Evolutionary conservation across 2,329 filamentous ascomycete genomes (phyloP).

Genomic region (Magnaporthiopsis incrustans): DNA sequence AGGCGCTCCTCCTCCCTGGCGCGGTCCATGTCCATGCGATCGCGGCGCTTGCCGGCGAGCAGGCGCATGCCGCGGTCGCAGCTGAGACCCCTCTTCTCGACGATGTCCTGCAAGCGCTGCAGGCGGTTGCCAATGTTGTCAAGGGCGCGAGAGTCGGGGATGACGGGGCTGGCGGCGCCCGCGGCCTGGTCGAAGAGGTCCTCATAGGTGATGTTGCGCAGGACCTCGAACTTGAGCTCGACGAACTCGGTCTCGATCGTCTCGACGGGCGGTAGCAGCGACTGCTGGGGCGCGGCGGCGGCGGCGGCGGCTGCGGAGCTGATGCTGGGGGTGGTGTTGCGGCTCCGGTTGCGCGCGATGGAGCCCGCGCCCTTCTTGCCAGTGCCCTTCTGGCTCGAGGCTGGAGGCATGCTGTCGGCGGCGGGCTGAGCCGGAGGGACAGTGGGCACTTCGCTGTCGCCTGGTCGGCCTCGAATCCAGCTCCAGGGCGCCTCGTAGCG

Average conservation of each 20-base stretch:
- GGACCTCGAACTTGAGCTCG: conserved; percentile 51
- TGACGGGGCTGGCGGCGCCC: conserved; percentile 39
- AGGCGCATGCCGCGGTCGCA: conserved; percentile 70
- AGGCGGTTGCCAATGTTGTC: conserved; percentile 58
- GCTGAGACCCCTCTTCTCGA: conserved; percentile 57
- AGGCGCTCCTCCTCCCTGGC: conserved; percentile 42
- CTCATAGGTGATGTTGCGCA: conserved; percentile 56
- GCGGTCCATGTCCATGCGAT: conserved; percentile 41
- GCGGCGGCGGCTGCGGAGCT: conserved; percentile 2
- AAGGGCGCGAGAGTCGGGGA: conserved; percentile 56
- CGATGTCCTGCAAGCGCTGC: conserved; percentile 54
- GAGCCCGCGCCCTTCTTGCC: conserved; percentile 57
- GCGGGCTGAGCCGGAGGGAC: background rate
- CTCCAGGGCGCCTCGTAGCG: too few species aligned
- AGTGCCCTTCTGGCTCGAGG: conserved; percentile 52
- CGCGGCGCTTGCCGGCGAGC: conserved; percentile 57
- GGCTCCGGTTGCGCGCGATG: conserved; percentile 58
- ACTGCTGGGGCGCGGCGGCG: conserved; percentile 37
- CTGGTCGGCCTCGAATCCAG: background rate
- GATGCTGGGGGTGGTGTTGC: conserved; percentile 63
- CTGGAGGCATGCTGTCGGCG: conserved; percentile 42
- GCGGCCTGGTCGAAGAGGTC: conserved; percentile 58
- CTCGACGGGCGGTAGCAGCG: conserved; percentile 46
- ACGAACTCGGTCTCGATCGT: conserved; percentile 57
- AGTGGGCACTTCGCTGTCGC: background rate